Percentiles rank a stretch among this genome's conserved stretches.
These are phyloP conservation scores for Lithocarpus polystachyus DNA, from an alignment of 306 rosid species.

Conservation along the genomic window DNA sequence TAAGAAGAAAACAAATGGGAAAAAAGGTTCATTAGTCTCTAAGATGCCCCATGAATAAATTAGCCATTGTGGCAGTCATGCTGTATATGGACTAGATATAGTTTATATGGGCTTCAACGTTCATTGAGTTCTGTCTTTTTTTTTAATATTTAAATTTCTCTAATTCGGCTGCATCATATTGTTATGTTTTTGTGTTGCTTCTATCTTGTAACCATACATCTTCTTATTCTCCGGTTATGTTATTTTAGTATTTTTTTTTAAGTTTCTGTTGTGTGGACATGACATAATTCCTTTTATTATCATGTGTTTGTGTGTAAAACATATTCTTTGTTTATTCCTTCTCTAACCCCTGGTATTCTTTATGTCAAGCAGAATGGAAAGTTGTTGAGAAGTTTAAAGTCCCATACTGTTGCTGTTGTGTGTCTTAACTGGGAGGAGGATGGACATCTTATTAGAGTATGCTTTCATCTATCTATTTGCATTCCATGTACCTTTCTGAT, in stretches of 20 bases:
- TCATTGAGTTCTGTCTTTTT: not conserved
- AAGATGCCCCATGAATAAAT: not conserved
- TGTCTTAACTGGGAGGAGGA: constrained; percentile 96
- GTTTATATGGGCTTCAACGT: not conserved
- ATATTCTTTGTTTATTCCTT: constrained; percentile 10
- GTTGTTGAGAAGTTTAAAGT: constrained; percentile 75
- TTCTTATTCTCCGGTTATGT: not conserved
- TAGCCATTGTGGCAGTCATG: not conserved
- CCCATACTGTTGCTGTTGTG: constrained; percentile 65
- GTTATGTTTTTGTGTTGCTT: not conserved
- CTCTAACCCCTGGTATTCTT: constrained; percentile 19
- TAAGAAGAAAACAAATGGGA: not conserved
- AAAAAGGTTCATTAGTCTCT: not conserved
- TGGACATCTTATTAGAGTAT: constrained; percentile 51
- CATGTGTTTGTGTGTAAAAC: not conserved
- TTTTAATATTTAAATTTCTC: not conserved
- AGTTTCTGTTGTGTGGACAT: not conserved
- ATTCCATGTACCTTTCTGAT: constrained; percentile 10
- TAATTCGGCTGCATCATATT: not conserved
- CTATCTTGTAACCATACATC: not conserved
- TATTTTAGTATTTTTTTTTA: not conserved
- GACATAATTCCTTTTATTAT: not conserved
- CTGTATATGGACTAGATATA: not conserved
- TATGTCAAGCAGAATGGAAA: constrained; percentile 69
- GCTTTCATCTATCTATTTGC: constrained; percentile 25